These are phyloP conservation scores for Teunomyces cretensis DNA, from an alignment of 805 yeast genomes.

Conservation along the genomic window DNA sequence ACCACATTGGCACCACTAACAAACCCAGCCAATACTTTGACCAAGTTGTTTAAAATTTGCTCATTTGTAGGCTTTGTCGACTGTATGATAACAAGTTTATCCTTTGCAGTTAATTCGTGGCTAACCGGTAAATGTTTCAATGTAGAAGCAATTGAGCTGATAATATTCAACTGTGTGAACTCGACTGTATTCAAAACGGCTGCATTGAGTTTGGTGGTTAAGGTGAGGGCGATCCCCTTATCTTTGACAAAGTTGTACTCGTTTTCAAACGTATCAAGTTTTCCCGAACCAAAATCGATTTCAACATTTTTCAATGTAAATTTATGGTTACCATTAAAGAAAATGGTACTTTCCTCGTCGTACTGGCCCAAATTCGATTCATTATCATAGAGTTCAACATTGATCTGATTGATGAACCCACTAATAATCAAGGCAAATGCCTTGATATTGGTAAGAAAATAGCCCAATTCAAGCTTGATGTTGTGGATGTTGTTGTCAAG, in stretches of 20 bases:
- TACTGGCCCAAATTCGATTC: neutral
- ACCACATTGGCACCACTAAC: conserved; percentile 29
- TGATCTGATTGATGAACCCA: conserved; percentile 43
- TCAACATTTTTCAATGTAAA: neutral
- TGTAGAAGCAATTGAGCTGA: conserved; percentile 54
- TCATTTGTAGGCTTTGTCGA: conserved; percentile 17
- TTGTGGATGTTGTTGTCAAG: conserved; percentile 11
- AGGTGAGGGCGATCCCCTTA: conserved; percentile 34
- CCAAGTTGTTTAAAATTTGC: conserved; percentile 27
- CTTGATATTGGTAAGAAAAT: conserved; percentile 22
- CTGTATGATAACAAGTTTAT: conserved; percentile 21
- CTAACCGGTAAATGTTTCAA: conserved; percentile 46
- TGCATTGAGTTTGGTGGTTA: conserved; percentile 18
- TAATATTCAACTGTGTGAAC: conserved; percentile 52
- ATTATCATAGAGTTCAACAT: conserved; percentile 39
- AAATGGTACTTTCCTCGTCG: neutral
- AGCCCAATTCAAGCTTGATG: conserved; percentile 26
- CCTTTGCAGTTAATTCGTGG: conserved; percentile 32
- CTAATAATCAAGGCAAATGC: conserved; percentile 43
- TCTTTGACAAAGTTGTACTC: conserved; percentile 34
- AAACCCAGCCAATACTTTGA: conserved; percentile 41
- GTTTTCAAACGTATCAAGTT: conserved; percentile 21
- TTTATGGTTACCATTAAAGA: neutral
- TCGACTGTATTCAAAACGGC: conserved; percentile 15
- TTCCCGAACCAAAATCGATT: conserved; percentile 1